Conservation (phyloP, 768 basidiomycete species). For the Lactarius sp. region DNA sequence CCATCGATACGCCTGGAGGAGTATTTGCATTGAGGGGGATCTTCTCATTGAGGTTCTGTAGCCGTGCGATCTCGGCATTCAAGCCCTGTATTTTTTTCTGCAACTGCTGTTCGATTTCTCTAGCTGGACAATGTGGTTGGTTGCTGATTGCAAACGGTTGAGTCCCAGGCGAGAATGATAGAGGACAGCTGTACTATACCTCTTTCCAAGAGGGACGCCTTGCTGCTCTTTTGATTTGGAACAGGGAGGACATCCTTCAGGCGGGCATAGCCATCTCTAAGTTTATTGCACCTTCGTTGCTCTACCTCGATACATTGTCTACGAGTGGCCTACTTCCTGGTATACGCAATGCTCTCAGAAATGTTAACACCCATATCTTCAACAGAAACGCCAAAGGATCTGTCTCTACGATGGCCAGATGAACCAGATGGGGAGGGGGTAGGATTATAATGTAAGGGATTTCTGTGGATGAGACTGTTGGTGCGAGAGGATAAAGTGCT, state of each 20-base stretch:
- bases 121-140: slow-evolving; percentile 69
- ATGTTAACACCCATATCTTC: too few relatives aligned
- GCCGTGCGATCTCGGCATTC: slow-evolving; percentile 64
- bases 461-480: too few relatives aligned
- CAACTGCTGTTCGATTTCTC: slow-evolving; percentile 69
- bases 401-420: slow-evolving; percentile 56
- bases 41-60: slow-evolving; percentile 77
- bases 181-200: slow-evolving; percentile 40
- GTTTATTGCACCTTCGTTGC: slow-evolving; percentile 81
- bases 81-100: slow-evolving; percentile 59
- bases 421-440: slow-evolving; percentile 52
- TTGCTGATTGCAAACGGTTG: slow-evolving; percentile 44
- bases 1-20: slow-evolving; percentile 44
- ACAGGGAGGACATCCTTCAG: slow-evolving; percentile 83
- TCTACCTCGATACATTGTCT: slow-evolving; percentile 87
- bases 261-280: slow-evolving; percentile 84
- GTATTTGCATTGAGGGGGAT: slow-evolving; percentile 61
- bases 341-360: slow-evolving; percentile 52
- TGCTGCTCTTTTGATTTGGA: slow-evolving; percentile 88
- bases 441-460: too few relatives aligned
- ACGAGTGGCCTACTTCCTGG: slow-evolving; percentile 79
- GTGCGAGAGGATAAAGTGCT: slow-evolving; percentile 73
- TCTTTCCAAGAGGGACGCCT: slow-evolving; percentile 83
- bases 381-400: too few relatives aligned
- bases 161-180: slow-evolving; percentile 6